phyloP scores from a whole-genome alignment of 2,329 filamentous ascomycete species.

The Scleromitrula shiraiana region DNA sequence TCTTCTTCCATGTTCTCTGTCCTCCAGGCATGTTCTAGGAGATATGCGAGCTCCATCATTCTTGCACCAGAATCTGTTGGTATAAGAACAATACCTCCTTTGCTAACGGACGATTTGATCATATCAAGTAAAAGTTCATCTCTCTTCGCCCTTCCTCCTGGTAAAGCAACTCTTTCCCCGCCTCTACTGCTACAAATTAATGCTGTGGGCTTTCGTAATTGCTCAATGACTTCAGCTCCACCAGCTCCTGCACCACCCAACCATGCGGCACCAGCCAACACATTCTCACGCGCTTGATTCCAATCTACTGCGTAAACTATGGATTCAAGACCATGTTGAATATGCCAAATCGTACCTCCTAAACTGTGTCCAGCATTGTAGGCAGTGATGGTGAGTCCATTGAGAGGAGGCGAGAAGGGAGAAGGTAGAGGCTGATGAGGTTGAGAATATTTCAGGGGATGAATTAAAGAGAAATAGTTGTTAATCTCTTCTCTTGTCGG shows the following conservation, averaged over 20 bases:
- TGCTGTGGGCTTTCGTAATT: conserved; percentile 85
- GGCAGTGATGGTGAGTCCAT: conserved; percentile 88
- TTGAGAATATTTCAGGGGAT: conserved; percentile 92
- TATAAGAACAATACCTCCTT: conserved; percentile 85
- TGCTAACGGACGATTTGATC: conserved; percentile 67
- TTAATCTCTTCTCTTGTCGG: conserved; percentile 85
- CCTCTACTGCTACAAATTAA: conserved; percentile 86
- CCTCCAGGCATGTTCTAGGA: conserved; percentile 88
- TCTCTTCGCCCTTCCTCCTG: conserved; percentile 68
- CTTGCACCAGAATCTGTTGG: conserved; percentile 94
- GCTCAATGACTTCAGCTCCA: conserved; percentile 86
- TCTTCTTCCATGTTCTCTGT: conserved; percentile 48
- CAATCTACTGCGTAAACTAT: conserved; percentile 97
- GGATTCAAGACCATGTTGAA: conserved; percentile 92
- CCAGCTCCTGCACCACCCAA: conserved; percentile 72
- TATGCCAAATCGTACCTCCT: conserved; percentile 97
- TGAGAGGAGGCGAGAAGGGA: conserved; percentile 79
- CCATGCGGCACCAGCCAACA: conserved; percentile 89
- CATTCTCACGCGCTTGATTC: conserved; percentile 96
- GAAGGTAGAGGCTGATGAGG: conserved; percentile 84
- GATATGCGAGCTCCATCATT: conserved; percentile 82
- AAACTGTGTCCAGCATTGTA: conserved; percentile 95
- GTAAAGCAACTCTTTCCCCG: conserved; percentile 59
- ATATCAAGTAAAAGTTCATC: conserved; percentile 81
- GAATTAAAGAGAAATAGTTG: conserved; percentile 82